phyloP scores from a whole-genome alignment of 2,329 filamentous ascomycete genomes.

The Geosmithia morbida region DNA sequence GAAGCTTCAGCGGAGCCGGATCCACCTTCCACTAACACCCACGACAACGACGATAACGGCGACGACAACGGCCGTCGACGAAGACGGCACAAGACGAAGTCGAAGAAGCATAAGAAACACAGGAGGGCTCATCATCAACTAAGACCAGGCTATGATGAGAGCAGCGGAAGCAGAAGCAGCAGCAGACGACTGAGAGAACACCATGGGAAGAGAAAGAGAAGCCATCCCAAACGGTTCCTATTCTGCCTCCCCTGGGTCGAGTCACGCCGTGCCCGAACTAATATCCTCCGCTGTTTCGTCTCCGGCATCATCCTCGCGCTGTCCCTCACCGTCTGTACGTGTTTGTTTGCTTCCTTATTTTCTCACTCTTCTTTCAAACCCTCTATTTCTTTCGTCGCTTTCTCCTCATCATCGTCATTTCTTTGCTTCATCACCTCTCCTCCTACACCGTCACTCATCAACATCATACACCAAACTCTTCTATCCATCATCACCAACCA shows the following conservation, averaged over 20 bases:
- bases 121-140: too few species aligned
- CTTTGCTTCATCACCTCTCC: too few species aligned
- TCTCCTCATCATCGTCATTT: too few species aligned
- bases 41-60: slow-evolving; percentile 1
- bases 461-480: too few species aligned
- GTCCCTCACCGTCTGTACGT: slow-evolving; percentile 53
- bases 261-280: slow-evolving; percentile 35
- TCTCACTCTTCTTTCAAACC: background rate
- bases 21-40: background rate
- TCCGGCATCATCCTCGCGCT: slow-evolving; percentile 48
- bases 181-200: slow-evolving; percentile 8
- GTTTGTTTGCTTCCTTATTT: background rate
- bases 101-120: background rate
- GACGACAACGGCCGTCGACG: background rate
- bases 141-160: background rate
- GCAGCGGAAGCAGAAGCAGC: slow-evolving; percentile 15
- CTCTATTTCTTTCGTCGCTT: too few species aligned
- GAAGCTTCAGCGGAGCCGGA: background rate
- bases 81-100: background rate
- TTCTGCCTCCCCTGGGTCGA: slow-evolving; percentile 41
- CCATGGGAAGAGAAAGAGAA: slow-evolving; percentile 6
- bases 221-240: slow-evolving; percentile 12
- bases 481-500: too few species aligned
- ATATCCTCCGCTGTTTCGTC: slow-evolving; percentile 46
- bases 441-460: too few species aligned